Evolutionary conservation across 371 early-diverging fungal genomes (phyloP), one percentile per base, ranked within the genome.

Genomic region (Mortierella sp.): DNA sequence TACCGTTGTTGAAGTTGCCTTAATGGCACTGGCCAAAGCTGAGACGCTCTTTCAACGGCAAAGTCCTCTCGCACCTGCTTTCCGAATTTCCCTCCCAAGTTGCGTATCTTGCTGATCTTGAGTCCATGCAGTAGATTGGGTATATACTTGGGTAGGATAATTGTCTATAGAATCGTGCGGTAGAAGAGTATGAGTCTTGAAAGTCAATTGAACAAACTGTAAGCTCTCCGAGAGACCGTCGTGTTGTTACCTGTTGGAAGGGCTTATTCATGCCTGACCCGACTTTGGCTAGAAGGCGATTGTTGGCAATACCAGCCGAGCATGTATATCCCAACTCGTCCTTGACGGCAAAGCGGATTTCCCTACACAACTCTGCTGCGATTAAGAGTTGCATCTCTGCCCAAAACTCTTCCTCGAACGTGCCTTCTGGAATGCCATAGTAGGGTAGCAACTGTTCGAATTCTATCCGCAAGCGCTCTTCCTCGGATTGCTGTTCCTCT

Each of bases 31-130:
- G 61, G 69, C 83, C 84, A 82, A 27, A 92, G 57, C 31, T 92
- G 91, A 5, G 88, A 87, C 1, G 87, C 89, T 1, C 80, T 84
- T 30, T 82, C 80, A 2, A 91, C 86, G 26, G 81, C 81, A 23
- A 92, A 82, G 43, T 84, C 86, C 1, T 74, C 64, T 45, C 85
- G 90, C 0, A 96, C 84, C 54, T 89, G 85, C 12, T 72, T 72
- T 2, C 97, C 97, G 13, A 95, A 82, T 64, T 95, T 96, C 31
- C 97, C 96, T n/a, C 96, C 97, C 23, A 96, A 67, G 48, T 86
- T 87, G 18, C 92, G 86, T 41, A 96, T 94, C 62, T 91, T 92
- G 30, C 80, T 71, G 48, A 95, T 83, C 1, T 93, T 90, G 2
- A 92, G 70, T 5, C 81, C 70, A 19, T 80, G 54, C 82, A 97